Base-by-base conservation (phyloP, 306 rosid genomes). In the Rubus idaeus region DNA sequence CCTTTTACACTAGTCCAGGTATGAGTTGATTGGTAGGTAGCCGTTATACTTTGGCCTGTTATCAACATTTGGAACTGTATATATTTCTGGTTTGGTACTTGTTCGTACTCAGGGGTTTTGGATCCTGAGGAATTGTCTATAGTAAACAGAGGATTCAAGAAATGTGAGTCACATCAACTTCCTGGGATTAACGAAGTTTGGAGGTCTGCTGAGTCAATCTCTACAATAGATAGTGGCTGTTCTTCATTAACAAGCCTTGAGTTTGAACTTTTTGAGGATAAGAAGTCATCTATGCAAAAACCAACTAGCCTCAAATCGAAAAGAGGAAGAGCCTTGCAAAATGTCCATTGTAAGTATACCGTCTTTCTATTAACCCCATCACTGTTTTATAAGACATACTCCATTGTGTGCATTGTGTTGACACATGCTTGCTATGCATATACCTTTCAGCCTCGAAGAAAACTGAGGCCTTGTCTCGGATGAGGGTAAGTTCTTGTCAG, bases 1-100 rank as follows among this genome's bases (percentile, higher is more conserved):
- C 90, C 8, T 89, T 91, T 72, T 86, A 85, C 70, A 87, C 90
- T 1, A 75, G 82, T 68, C 87, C 83, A 86, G 96, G 96, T 88
- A 75, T 80, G 69, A 44, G 40, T 69, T 8, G 30, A 58, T 23
- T 51, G 58, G 42, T 3, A 64, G 50, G 69, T 70, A 53, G 35
- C 35, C 35, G 9, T 73, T 58, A 18, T 10, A 11, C 18, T 41
- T 5, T 18, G 12, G 44, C 35, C 9, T 65, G 12, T 17, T 66
- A 30, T 55, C 39, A 35, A 52, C n/a, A 17, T 35, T 21, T 2
- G 17, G 70, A 20, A 30, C 30, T 2, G 20, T 14, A 17, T 6
- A 23, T 10, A 10, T 72, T 52, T 78, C 45, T 35, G 30, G 26
- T 26, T 17, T 45, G 9, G 20, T 37, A 12, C 35, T 30, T 30